Evolutionary conservation across 2,329 filamentous ascomycete species (phyloP).

Genomic region (Fusarium redolens): DNA sequence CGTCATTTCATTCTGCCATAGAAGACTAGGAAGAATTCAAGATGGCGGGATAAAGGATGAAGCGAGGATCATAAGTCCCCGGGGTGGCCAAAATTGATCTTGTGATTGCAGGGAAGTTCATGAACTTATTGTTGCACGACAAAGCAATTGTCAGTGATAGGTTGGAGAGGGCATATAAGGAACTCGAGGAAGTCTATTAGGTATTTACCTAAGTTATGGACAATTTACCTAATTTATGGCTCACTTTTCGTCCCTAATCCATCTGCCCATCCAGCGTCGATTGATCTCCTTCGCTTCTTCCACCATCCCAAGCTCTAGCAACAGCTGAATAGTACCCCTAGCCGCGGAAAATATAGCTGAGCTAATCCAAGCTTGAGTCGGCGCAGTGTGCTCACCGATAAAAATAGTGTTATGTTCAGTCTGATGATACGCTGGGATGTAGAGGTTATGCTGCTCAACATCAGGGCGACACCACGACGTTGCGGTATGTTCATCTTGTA

Average conservation of each 20-base stretch:
- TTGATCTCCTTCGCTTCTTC: slow-evolving; percentile 33
- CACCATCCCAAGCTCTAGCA: slow-evolving; percentile 48
- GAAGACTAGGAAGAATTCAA: too few species aligned
- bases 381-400: slow-evolving; percentile 75
- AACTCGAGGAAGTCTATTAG: too few species aligned
- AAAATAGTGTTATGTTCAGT: slow-evolving; percentile 76
- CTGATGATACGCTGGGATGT: slow-evolving; percentile 78
- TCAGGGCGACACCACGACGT: slow-evolving; percentile 69
- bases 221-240: not conserved
- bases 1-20: too few species aligned
- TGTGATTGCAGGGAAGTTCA: too few species aligned
- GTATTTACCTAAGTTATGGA: not conserved
- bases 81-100: too few species aligned
- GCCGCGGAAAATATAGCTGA: slow-evolving; percentile 75
- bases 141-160: too few species aligned
- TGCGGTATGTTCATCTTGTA: slow-evolving; percentile 10
- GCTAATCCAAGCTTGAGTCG: slow-evolving; percentile 78
- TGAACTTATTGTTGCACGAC: too few species aligned
- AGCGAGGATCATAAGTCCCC: too few species aligned
- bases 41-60: too few species aligned
- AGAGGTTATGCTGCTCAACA: slow-evolving; percentile 75
- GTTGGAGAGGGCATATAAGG: too few species aligned
- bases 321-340: slow-evolving; percentile 65
- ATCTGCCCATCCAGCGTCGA: slow-evolving; percentile 12
- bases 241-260: not conserved